Evolutionary conservation across 805 yeast species (phyloP), one percentile per base, ranked within the genome.

Genomic region (Pichia exigua): DNA sequence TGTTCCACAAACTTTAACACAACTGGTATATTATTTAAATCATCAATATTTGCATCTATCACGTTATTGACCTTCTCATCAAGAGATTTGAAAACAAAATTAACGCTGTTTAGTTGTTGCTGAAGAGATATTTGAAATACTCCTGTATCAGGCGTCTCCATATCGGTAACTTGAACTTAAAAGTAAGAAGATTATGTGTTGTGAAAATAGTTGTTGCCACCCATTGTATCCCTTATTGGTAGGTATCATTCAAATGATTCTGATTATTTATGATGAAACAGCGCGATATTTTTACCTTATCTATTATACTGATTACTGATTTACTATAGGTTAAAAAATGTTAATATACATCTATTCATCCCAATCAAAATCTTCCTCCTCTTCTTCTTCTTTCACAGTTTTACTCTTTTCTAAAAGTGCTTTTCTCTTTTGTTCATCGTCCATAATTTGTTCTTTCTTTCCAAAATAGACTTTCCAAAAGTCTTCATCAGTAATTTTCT

Each of bases 401-500:
- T 39, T 43, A 47, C 70, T 70, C 52, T 67, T 70, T 35, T 75
- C 70, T 44, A 87, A 70, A 50, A 87, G 71, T 57, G 76, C 75
- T 66, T 83, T 83, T 62, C 96, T 75, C 63, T 81, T 75, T 60
- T 71, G 70, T 60, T 89, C 95, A 59, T 78, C 82, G 45, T 75
- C 74, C 42, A 77, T 73, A 21, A 88, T 78, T 57, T 74, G 73
- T 13, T 68, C 64, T 52, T 76, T 78, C 60, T 76, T 71, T 49
- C 69, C 72, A 66, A 80, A 85, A 67, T 87, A 90, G 35, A 82
- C 74, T 44, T 72, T 69, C 97, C 97, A 91, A 65, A 91, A 91
- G 45, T 72, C 71, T 26, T 75, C 70, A 59, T 82, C 85, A 4
- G 78, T 61, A 27, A 39, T 83, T 41, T n/a, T 18, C 10, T 20